Base-by-base conservation (phyloP, 192 early-diverging fungal species). In the Lunasporangiospora selenospora region DNA sequence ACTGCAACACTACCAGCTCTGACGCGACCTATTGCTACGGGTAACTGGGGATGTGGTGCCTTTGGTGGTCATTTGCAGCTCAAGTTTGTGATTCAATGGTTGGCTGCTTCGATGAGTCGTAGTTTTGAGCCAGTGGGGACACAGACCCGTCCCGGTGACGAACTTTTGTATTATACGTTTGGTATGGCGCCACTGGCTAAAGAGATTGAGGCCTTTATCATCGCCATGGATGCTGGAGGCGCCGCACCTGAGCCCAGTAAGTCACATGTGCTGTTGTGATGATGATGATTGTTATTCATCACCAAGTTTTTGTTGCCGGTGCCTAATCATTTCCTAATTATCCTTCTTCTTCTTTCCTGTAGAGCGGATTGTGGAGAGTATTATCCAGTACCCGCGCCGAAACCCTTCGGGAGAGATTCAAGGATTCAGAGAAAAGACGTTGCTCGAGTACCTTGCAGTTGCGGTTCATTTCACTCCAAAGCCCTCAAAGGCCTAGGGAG, bases 41-140 rank as follows among this genome's bases (percentile, higher is more conserved):
- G 69, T 49, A 73, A 73, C 60, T 73, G 69, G 69, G 69, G 69
- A n/a, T 73, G 69, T 15, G 69, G 69, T n/a, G 69, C 69, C 36
- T 73, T 73, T 61, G 69, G 69, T 16, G 69, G 69, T 3, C 59
- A 73, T 37, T 41, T 63, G 18, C 69, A 73, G 37, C 69, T 73
- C 54, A 73, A 73, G 34, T 73, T 73, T 63, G 55, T 73, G 6
- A 44, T 73, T 18, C 69, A 73, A 19, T 73, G 69, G 69, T 52
- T 73, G 12, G 69, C 69, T 4, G 69, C 69, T 31, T 73, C 69
- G 5, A 42, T 71, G 10, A 47, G 26, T 10, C 9, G 34, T 24
- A 53, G 38, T 13, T 15, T 53, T 15, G 21, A 18, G 18, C 21
- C 10, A 59, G 65, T 53, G 42, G 42, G 56, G 46, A 21, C 46